These are phyloP conservation scores for Ceratocystis eucalypticola DNA, from an alignment of 2,329 filamentous ascomycete genomes.

Conservation along the genomic window DNA sequence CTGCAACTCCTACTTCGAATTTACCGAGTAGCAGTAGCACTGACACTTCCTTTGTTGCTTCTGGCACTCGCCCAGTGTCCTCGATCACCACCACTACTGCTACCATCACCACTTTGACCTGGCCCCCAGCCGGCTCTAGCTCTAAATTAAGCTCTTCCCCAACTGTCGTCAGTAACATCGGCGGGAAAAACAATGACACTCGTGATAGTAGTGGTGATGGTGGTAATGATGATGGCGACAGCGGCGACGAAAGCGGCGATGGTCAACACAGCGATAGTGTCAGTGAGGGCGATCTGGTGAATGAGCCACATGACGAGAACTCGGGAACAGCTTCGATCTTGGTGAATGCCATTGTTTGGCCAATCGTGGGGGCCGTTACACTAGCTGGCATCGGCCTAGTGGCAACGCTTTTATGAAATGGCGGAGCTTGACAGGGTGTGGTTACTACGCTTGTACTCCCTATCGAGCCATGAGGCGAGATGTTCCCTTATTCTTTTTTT, in stretches of 20 bases:
- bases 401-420: background rate
- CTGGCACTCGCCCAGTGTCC: background rate
- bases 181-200: background rate
- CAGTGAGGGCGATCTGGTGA: background rate
- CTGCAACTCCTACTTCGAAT: background rate
- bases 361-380: conserved; percentile 10
- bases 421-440: background rate
- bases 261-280: background rate
- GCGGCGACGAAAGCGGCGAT: background rate
- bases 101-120: background rate
- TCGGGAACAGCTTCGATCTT: conserved; percentile 1
- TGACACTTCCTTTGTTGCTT: background rate
- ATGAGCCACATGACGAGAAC: background rate
- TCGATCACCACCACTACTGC: background rate
- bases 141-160: background rate
- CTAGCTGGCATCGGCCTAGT: conserved; percentile 9
- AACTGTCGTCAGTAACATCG: background rate
- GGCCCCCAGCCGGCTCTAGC: background rate
- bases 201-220: background rate
- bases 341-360: conserved; percentile 17
- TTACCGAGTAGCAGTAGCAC: background rate
- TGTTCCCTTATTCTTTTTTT: background rate
- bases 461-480: background rate
- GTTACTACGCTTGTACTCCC: background rate
- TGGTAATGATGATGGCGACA: background rate